Evolutionary conservation across 2,329 filamentous ascomycete species (phyloP).

Genomic region (Apiospora arundinis): DNA sequence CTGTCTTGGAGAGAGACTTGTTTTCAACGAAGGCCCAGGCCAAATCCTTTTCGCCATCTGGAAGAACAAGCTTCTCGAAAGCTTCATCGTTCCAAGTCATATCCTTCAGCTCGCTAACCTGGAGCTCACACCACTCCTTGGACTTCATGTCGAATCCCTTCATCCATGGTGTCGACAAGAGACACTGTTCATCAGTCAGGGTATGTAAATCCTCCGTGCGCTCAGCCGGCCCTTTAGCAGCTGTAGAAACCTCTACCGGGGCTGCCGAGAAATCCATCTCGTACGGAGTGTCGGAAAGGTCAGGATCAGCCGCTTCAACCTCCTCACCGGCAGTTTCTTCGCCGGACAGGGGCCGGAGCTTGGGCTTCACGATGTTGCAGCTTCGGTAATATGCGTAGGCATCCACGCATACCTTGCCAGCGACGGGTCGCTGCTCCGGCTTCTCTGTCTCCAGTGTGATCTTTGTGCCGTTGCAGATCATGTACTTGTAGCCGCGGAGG

Average conservation of each 20-base stretch:
- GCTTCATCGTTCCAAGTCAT: conserved; percentile 56
- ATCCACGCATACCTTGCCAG: conserved; percentile 43
- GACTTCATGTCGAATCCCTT: conserved; percentile 45
- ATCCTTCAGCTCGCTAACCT: conserved; percentile 50
- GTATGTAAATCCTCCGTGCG: conserved; percentile 33
- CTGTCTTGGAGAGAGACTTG: conserved; percentile 31
- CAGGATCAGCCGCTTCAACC: conserved; percentile 22
- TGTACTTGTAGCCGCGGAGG: conserved; percentile 43
- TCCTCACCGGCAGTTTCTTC: conserved; percentile 14
- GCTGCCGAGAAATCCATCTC: conserved; percentile 24
- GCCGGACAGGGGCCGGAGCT: conserved; percentile 31
- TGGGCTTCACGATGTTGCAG: conserved; percentile 39
- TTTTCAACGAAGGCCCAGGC: conserved; percentile 50
- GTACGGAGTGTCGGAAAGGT: conserved; percentile 22
- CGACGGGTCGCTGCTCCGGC: conserved; percentile 36
- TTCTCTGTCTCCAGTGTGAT: conserved; percentile 35
- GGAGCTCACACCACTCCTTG: conserved; percentile 46
- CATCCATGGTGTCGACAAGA: conserved; percentile 45
- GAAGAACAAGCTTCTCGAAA: conserved; percentile 57
- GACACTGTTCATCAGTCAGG: conserved; percentile 43
- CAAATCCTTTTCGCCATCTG: conserved; percentile 56
- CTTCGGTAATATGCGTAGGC: conserved; percentile 43
- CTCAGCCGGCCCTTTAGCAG: conserved; percentile 25
- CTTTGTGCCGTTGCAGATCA: conserved; percentile 38
- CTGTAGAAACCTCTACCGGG: conserved; percentile 17